Conservation (phyloP, 1,139 yeast genomes). For the Saccharomyces hybrid region DNA sequence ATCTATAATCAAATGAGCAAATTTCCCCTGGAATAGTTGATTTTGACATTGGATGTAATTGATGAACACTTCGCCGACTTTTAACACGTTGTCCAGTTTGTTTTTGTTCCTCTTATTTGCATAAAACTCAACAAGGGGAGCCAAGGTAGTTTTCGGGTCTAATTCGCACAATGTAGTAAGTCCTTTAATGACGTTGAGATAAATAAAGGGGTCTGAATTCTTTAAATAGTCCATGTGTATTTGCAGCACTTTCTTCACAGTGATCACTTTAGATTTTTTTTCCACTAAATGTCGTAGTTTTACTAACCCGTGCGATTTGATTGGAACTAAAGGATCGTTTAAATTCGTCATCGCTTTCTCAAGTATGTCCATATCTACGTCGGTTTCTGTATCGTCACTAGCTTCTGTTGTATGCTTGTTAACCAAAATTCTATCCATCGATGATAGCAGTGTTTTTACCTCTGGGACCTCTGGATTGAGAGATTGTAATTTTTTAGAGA, state of each 20-base stretch:
- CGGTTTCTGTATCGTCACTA: conserved; percentile 9
- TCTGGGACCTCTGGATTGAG: not conserved
- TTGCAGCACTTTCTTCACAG: conserved; percentile 47
- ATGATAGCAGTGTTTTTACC: conserved; percentile 3
- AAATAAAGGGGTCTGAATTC: conserved; percentile 81
- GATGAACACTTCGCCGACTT: conserved; percentile 72
- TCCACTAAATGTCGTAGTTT: conserved; percentile 52
- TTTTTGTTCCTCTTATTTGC: conserved; percentile 25
- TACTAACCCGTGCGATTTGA: conserved; percentile 78
- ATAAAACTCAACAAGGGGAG: conserved; percentile 40
- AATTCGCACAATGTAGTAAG: conserved; percentile 49
- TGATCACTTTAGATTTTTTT: conserved; percentile 42
- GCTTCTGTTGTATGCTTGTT: not conserved
- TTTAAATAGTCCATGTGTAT: conserved; percentile 58
- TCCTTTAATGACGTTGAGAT: conserved; percentile 75
- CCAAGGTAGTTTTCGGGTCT: conserved; percentile 37
- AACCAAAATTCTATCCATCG: conserved; percentile 3
- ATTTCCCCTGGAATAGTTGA: conserved; percentile 40
- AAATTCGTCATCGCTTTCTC: conserved; percentile 57
- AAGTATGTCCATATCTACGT: conserved; percentile 32
- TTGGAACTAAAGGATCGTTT: conserved; percentile 74
- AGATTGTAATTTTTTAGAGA: conserved; percentile 10
- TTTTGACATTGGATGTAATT: conserved; percentile 48
- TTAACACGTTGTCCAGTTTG: conserved; percentile 55
- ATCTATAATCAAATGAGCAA: conserved; percentile 33